Conservation (phyloP, 1,139 yeast species). For the Diutina ranongensis region DNA sequence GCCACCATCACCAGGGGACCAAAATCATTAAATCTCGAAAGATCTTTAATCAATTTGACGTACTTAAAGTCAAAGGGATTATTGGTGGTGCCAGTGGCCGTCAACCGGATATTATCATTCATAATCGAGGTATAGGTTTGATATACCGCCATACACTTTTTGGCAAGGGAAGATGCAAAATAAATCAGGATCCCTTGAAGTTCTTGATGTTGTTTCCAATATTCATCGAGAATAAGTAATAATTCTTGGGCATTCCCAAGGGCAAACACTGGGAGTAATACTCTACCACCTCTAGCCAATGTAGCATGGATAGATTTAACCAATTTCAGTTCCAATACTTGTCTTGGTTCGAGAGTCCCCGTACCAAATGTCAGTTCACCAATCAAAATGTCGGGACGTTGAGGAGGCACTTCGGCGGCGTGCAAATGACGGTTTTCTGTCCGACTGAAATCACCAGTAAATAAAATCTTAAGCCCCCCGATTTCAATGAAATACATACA, state of each 20-base stretch:
- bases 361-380: conserved; percentile 97
- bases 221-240: conserved; percentile 80
- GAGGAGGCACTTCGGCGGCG: conserved; percentile 89
- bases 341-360: conserved; percentile 88
- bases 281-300: conserved; percentile 80
- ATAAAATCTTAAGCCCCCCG: conserved; percentile 79
- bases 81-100: conserved; percentile 40
- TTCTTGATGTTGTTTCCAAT: conserved; percentile 81
- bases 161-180: conserved; percentile 88
- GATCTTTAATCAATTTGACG: conserved; percentile 65
- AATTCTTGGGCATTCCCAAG: conserved; percentile 95
- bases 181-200: conserved; percentile 73
- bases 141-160: conserved; percentile 94
- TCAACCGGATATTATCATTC: conserved; percentile 81
- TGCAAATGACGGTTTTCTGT: conserved; percentile 93
- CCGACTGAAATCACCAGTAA: conserved; percentile 94
- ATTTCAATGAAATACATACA: conserved; percentile 95
- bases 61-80: conserved; percentile 89
- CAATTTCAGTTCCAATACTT: conserved; percentile 71
- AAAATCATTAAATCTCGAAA: conserved; percentile 81
- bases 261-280: conserved; percentile 89
- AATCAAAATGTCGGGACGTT: conserved; percentile 78
- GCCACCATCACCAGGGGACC: conserved; percentile 97
- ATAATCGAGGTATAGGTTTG: conserved; percentile 95
- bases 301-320: conserved; percentile 80